These are phyloP conservation scores for Thelonectria blattea DNA, from an alignment of 2,329 filamentous ascomycete species.

Conservation along the genomic window DNA sequence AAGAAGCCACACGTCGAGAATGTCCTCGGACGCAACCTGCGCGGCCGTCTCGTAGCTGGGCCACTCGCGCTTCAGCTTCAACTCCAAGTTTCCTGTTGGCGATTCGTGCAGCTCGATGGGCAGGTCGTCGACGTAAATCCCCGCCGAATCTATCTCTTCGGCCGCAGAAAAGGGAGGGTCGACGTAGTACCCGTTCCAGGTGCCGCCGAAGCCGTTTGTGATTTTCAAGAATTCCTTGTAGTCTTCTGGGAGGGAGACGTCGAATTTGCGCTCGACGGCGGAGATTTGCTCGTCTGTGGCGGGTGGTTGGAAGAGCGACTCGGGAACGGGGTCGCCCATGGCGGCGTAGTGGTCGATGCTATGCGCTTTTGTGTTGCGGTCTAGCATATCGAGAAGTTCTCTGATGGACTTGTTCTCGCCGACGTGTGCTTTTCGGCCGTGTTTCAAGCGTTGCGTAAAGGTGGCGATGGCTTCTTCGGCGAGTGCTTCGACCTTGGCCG, in stretches of 20 bases:
- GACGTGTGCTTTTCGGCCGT: constrained; percentile 15
- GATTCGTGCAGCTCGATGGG: constrained; percentile 14
- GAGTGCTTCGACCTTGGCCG: constrained; percentile 11
- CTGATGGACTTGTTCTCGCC: constrained; percentile 17
- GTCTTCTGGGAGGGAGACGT: constrained; percentile 15
- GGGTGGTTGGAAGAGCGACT: constrained; percentile 24
- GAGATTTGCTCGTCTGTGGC: constrained; percentile 28
- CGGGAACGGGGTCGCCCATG: constrained; percentile 11
- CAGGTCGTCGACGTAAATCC: not conserved
- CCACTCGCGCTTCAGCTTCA: constrained; percentile 18
- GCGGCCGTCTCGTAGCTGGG: constrained; percentile 16
- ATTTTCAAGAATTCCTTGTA: constrained; percentile 31
- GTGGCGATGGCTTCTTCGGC: constrained; percentile 16
- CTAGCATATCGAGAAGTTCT: constrained; percentile 18
- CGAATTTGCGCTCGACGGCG: constrained; percentile 20
- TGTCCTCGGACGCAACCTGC: constrained; percentile 18
- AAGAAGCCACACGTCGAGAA: constrained; percentile 12
- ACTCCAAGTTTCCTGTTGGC: constrained; percentile 8
- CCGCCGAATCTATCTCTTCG: constrained; percentile 23
- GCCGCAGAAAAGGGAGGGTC: constrained; percentile 15
- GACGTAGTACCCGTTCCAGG: constrained; percentile 29
- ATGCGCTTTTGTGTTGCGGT: constrained; percentile 24
- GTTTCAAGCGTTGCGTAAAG: constrained; percentile 16
- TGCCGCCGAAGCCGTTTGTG: constrained; percentile 27
- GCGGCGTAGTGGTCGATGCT: not conserved